phyloP scores from a whole-genome alignment of 768 basidiomycete species.

The Termitomyces bulborhizus region DNA sequence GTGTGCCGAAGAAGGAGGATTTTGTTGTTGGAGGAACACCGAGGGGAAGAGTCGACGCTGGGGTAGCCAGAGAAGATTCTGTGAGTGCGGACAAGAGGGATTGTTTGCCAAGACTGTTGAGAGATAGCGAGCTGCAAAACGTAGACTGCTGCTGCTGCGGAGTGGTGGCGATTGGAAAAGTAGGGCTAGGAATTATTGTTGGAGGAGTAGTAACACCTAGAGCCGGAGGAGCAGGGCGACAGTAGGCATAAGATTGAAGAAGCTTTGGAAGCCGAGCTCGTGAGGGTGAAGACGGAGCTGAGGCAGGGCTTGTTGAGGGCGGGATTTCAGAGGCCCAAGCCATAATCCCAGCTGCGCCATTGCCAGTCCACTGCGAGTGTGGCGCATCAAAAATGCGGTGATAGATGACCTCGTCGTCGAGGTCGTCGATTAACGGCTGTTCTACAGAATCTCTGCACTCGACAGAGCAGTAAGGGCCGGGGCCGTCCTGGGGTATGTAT shows the following conservation, averaged over 20 bases:
- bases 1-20: slow-evolving; percentile 28
- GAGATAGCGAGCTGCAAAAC: slow-evolving; percentile 19
- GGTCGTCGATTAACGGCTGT: slow-evolving; percentile 10
- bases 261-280: slow-evolving; percentile 29
- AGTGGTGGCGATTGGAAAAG: slow-evolving; percentile 24
- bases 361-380: slow-evolving; percentile 29
- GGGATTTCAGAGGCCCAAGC: slow-evolving; percentile 41
- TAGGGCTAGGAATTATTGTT: slow-evolving; percentile 20
- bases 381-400: slow-evolving; percentile 12
- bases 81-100: slow-evolving; percentile 32
- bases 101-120: slow-evolving; percentile 27
- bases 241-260: slow-evolving; percentile 23
- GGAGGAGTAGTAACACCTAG: slow-evolving; percentile 39
- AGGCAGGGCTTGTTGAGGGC: slow-evolving; percentile 17
- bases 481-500: slow-evolving; percentile 20
- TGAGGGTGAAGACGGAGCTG: slow-evolving; percentile 17
- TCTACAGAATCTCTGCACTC: slow-evolving; percentile 29
- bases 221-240: slow-evolving; percentile 40
- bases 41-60: slow-evolving; percentile 30
- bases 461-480: slow-evolving; percentile 47
- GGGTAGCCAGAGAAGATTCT: slow-evolving; percentile 49
- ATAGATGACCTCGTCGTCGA: slow-evolving; percentile 21
- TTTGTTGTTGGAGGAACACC: slow-evolving; percentile 24
- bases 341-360: slow-evolving; percentile 35
- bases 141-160: slow-evolving; percentile 28